Evolutionary conservation across 331 rosid species (phyloP).

Genomic region (Rhamnella rubrinervis): DNA sequence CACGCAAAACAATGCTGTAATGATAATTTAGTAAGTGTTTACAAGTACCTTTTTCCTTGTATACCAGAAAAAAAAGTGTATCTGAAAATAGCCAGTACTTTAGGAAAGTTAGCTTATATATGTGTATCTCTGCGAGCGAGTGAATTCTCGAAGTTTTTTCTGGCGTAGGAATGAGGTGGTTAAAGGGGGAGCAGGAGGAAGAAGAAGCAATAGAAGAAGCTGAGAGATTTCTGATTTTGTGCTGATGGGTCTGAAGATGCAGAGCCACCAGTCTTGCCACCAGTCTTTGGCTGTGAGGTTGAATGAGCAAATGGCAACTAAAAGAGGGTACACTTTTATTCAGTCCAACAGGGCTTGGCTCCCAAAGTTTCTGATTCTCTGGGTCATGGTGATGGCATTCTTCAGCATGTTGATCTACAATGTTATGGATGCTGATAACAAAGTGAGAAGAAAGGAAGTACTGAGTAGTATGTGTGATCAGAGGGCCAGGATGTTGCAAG

Average conservation of each 20-base stretch:
- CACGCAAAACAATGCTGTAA: conserved; percentile 60
- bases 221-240: conserved; percentile 22
- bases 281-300: conserved; percentile 60
- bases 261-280: conserved; percentile 51
- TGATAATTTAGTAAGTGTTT: conserved; percentile 47
- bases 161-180: conserved; percentile 44
- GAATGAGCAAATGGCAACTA: conserved; percentile 70
- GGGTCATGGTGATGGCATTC: conserved; percentile 62
- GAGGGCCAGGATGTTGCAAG: conserved; percentile 98
- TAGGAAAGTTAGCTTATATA: conserved; percentile 36
- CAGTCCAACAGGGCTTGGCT: conserved; percentile 83
- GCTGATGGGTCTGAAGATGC: conserved; percentile 58
- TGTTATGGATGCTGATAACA: conserved; percentile 74
- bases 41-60: conserved; percentile 29
- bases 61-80: conserved; percentile 34
- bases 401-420: conserved; percentile 50
- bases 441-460: conserved; percentile 74
- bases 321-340: conserved; percentile 69
- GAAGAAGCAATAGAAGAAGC: conserved; percentile 19
- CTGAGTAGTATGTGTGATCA: conserved; percentile 92
- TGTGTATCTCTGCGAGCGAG: conserved; percentile 17
- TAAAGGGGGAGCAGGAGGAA: conserved; percentile 28
- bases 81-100: conserved; percentile 39
- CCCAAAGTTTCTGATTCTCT: conserved; percentile 56
- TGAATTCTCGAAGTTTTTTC: conserved; percentile 27